Conservation (phyloP, 495 filamentous ascomycete species). For the Immersiella caudata region DNA sequence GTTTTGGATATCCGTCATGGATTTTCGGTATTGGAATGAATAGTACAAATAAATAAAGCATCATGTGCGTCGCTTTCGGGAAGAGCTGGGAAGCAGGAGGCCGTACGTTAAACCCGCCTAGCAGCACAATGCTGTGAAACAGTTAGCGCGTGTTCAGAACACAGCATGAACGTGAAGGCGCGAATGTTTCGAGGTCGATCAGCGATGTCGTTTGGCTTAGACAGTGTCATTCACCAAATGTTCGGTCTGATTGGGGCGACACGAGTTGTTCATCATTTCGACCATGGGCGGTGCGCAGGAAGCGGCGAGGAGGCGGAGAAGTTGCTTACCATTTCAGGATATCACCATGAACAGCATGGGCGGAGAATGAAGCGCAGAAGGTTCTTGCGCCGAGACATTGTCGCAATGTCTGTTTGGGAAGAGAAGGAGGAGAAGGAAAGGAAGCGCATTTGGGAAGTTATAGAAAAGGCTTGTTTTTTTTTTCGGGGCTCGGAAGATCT, state of each 20-base stretch:
- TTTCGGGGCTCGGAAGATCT: background rate
- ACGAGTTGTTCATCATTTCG: conserved; percentile 76
- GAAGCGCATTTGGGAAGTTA: background rate
- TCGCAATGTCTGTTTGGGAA: conserved; percentile 3
- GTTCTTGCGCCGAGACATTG: background rate
- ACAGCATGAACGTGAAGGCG: conserved; percentile 12
- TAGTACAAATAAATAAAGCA: conserved; percentile 63
- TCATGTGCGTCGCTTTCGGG: conserved; percentile 6
- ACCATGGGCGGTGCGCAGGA: conserved; percentile 19
- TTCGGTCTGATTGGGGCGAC: conserved; percentile 92
- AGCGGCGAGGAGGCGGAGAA: conserved; percentile 10
- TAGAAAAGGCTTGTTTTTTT: background rate
- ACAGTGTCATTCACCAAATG: conserved; percentile 84
- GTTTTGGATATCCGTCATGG: conserved; percentile 42
- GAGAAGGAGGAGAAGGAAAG: background rate
- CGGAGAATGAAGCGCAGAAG: background rate
- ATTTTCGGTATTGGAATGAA: conserved; percentile 67
- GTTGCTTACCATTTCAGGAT: conserved; percentile 35
- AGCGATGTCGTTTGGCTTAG: conserved; percentile 87
- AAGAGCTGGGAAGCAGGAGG: background rate
- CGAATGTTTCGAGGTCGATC: conserved; percentile 45
- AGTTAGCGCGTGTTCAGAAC: conserved; percentile 24
- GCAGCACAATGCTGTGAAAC: conserved; percentile 23
- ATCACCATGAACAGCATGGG: background rate
- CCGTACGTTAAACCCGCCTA: background rate